Evolutionary conservation across 805 yeast genomes (phyloP), one percentile per base, ranked within the genome.

Genomic region (Priceomyces haplophilus): DNA sequence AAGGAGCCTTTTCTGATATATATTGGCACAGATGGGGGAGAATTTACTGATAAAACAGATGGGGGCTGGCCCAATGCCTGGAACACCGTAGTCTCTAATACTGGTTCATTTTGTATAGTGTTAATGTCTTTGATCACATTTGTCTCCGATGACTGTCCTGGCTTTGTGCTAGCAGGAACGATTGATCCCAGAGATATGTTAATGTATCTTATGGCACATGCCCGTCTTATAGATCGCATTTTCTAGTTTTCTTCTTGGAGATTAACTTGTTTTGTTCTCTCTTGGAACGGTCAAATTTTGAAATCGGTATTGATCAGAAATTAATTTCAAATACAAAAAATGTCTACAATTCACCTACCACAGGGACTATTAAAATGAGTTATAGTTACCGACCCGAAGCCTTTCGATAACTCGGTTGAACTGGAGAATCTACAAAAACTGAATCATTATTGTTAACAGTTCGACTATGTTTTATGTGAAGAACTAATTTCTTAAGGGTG

Each of bases 1-100:
- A 82, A 54, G 0, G 83, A 67, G 2, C 79, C 76, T 31, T 69
- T 64, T 32, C 73, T 66, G 10, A 80, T 59, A 46, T 67, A 64
- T 1, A 79, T 58, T 0, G 86, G 85, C 1, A 78, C 61, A 0
- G 85, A 80, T 1, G 87, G 80, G 1, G 83, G 81, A n/a, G 77
- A 54, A 1, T 69, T 61, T n/a, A 80, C 56, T 4, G 76, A 65
- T 17, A 80, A 58, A 0, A 79, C 65, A 0, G 80, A 64, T 17
- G 76, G 72, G 2, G 81, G 75, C 4, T 56, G 60, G 5, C 82
- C 83, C 42, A 79, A 51, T 0, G 76, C 62, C 36, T 68, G 59
- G 46, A 77, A 67, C 20, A 58, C 53, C 25, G 61, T 53, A 5
- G 48, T 46, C 16, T 61, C 65, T 33, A 57, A 45, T 3, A 58